Conservation (phyloP, 495 filamentous ascomycete species). For the Letharia lupina region DNA sequence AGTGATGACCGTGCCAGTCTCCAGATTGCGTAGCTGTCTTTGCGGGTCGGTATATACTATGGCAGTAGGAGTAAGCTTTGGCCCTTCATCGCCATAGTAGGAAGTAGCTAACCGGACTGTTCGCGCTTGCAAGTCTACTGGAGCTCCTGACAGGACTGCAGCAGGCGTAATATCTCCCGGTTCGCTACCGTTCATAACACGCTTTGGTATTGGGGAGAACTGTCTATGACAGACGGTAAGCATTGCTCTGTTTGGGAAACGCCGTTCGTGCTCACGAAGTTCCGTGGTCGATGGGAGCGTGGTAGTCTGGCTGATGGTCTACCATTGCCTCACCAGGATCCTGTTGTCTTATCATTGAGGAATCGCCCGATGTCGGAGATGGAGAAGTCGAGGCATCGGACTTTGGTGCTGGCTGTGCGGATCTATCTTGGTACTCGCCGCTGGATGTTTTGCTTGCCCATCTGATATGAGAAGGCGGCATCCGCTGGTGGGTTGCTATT, state of each 20-base stretch:
- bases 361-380: constrained; percentile 27
- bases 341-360: constrained; percentile 44
- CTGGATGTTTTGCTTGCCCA: constrained; percentile 34
- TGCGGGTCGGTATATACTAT: constrained; percentile 79
- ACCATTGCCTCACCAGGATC: constrained; percentile 42
- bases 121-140: constrained; percentile 83
- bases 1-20: constrained; percentile 68
- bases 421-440: constrained; percentile 19
- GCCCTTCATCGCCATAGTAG: constrained; percentile 1
- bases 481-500: constrained; percentile 28
- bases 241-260: neutral
- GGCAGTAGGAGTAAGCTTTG: constrained; percentile 25
- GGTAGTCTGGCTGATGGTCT: constrained; percentile 70
- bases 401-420: constrained; percentile 22
- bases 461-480: constrained; percentile 33
- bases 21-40: constrained; percentile 95
- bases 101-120: constrained; percentile 66
- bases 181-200: constrained; percentile 85
- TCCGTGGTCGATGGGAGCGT: constrained; percentile 64
- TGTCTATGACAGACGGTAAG: constrained; percentile 43
- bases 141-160: constrained; percentile 83
- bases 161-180: constrained; percentile 65
- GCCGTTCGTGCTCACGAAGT: constrained; percentile 56
- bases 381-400: constrained; percentile 24
- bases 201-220: constrained; percentile 83